phyloP scores from a whole-genome alignment of 768 basidiomycete genomes.

The Botryobasidium botryosum region DNA sequence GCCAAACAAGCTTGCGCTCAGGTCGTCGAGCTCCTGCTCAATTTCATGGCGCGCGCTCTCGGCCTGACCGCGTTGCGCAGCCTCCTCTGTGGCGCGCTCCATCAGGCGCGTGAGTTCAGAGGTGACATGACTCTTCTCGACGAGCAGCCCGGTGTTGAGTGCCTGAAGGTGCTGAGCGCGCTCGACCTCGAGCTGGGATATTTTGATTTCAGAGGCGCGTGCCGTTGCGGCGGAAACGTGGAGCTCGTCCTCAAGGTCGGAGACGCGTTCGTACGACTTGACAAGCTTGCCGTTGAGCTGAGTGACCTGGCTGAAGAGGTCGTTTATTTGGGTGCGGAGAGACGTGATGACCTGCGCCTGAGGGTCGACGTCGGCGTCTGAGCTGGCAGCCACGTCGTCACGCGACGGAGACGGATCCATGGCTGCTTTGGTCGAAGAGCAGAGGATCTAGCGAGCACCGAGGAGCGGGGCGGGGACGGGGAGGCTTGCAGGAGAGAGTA shows the following conservation, averaged over 20 bases:
- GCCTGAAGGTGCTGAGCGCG: slow-evolving; percentile 76
- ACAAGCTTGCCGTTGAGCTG: slow-evolving; percentile 89
- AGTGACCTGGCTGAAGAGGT: slow-evolving; percentile 78
- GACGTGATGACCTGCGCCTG: slow-evolving; percentile 71
- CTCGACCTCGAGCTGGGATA: slow-evolving; percentile 70
- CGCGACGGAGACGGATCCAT: too few species aligned
- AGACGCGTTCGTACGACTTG: slow-evolving; percentile 76
- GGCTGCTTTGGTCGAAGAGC: too few species aligned
- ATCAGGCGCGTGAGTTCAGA: slow-evolving; percentile 83
- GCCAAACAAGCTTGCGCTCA: slow-evolving; percentile 76
- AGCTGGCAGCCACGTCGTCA: too few species aligned
- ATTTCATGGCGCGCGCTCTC: slow-evolving; percentile 68
- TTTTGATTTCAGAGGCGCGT: slow-evolving; percentile 42
- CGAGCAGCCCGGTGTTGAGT: slow-evolving; percentile 77
- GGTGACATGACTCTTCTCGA: slow-evolving; percentile 83
- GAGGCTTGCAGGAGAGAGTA: too few species aligned
- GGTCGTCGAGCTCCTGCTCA: slow-evolving; percentile 87
- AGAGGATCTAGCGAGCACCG: too few species aligned
- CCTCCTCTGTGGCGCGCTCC: slow-evolving; percentile 91
- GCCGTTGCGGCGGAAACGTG: slow-evolving; percentile 46
- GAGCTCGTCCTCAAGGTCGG: slow-evolving; percentile 80
- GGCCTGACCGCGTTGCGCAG: slow-evolving; percentile 76
- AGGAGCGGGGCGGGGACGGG: too few species aligned
- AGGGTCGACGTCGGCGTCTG: slow-evolving; percentile 40
- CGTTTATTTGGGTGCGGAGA: slow-evolving; percentile 63